phyloP scores from a whole-genome alignment of 768 basidiomycete species.

The Mycena rebaudengoi region DNA sequence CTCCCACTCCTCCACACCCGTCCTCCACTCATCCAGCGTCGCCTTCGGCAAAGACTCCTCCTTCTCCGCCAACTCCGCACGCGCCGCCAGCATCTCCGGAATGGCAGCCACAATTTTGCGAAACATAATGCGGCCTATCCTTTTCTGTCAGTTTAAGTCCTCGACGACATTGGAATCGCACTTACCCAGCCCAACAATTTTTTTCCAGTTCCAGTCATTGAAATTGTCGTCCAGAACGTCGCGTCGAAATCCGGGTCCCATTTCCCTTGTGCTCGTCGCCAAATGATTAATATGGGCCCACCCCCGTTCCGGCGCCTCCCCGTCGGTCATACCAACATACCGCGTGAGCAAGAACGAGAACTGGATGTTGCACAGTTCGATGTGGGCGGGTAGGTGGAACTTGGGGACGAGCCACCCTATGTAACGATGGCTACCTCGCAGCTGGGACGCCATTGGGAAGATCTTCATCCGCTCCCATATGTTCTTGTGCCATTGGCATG shows the following conservation, averaged over 20 bases:
- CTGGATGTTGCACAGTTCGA: slow-evolving; percentile 20
- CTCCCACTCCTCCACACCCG: not conserved
- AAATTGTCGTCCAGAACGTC: slow-evolving; percentile 16
- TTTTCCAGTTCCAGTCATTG: slow-evolving; percentile 19
- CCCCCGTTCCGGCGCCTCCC: slow-evolving; percentile 43
- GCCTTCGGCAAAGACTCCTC: not conserved
- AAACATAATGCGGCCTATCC: not conserved
- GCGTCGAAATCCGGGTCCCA: slow-evolving; percentile 36
- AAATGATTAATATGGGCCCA: slow-evolving; percentile 38
- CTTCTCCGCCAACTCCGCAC: not conserved
- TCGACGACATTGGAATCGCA: not conserved
- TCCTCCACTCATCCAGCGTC: not conserved
- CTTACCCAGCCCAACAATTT: slow-evolving; percentile 11
- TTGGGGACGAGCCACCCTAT: slow-evolving; percentile 35
- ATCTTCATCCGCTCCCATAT: slow-evolving; percentile 24
- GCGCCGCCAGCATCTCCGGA: not conserved
- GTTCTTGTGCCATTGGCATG: slow-evolving; percentile 26
- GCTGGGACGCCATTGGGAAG: slow-evolving; percentile 8
- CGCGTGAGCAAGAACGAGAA: slow-evolving; percentile 33
- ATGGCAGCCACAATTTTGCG: not conserved
- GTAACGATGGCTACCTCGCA: not conserved
- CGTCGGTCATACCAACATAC: slow-evolving; percentile 46
- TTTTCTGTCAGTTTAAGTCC: not conserved
- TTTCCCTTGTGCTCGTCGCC: slow-evolving; percentile 46
- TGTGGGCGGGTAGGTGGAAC: slow-evolving; percentile 37